phyloP scores from a whole-genome alignment of 2,329 filamentous ascomycete species.

The Nothomitra cinnamomea region DNA sequence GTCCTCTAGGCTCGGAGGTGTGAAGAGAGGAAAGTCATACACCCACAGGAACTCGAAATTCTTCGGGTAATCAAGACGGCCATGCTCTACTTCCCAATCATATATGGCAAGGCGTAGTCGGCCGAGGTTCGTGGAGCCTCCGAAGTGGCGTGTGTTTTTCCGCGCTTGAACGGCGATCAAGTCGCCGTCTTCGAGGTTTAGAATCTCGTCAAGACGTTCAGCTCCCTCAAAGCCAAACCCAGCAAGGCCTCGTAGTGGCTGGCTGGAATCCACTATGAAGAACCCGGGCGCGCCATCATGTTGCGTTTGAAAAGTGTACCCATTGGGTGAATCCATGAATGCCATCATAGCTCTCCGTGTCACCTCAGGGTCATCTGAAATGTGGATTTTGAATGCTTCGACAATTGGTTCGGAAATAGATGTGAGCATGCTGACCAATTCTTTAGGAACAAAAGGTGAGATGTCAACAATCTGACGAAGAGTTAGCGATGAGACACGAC shows the following conservation, averaged over 20 bases:
- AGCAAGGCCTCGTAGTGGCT: slow-evolving; percentile 61
- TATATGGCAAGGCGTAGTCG: slow-evolving; percentile 55
- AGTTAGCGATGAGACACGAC: neutral
- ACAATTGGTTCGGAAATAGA: slow-evolving; percentile 50
- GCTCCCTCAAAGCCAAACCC: slow-evolving; percentile 59
- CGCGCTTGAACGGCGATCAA: slow-evolving; percentile 71
- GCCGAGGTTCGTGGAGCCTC: slow-evolving; percentile 58
- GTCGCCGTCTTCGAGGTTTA: slow-evolving; percentile 51
- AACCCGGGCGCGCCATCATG: slow-evolving; percentile 64
- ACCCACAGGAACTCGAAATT: slow-evolving; percentile 69
- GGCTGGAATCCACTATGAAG: slow-evolving; percentile 54
- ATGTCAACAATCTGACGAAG: slow-evolving; percentile 47
- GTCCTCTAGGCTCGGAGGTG: slow-evolving; percentile 41
- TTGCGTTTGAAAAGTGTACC: slow-evolving; percentile 45
- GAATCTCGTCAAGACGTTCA: slow-evolving; percentile 34
- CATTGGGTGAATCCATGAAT: slow-evolving; percentile 52
- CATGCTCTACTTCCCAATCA: slow-evolving; percentile 46
- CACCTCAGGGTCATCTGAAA: slow-evolving; percentile 33
- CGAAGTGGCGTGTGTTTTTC: slow-evolving; percentile 42
- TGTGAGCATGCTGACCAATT: slow-evolving; percentile 61
- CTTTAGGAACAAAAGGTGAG: slow-evolving; percentile 40
- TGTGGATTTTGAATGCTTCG: slow-evolving; percentile 54
- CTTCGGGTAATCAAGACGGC: slow-evolving; percentile 31
- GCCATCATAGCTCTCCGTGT: slow-evolving; percentile 44
- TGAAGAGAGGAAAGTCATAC: slow-evolving; percentile 82